Evolutionary conservation across 2,329 filamentous ascomycete genomes (phyloP).

Genomic region (Fusarium coffeatum): DNA sequence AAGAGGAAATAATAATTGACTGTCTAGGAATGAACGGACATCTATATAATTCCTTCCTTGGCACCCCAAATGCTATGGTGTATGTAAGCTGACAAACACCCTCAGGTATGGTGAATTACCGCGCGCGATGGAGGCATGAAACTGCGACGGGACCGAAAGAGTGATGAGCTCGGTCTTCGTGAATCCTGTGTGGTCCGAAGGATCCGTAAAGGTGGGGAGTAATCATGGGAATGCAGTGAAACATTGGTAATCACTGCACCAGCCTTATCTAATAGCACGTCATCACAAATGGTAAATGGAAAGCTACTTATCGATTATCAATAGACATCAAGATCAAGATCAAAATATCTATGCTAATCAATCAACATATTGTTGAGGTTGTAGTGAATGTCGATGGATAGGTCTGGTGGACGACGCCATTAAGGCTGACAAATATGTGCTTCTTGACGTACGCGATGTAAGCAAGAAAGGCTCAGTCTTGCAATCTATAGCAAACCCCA

Average conservation of each 20-base stretch:
- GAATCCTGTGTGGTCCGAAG: neutral
- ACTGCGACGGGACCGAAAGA: neutral
- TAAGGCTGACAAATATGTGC: neutral
- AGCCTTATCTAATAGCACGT: neutral
- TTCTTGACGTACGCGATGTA: neutral
- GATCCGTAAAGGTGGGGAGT: neutral
- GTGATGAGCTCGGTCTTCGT: neutral
- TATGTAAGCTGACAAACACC: neutral
- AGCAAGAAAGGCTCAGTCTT: neutral
- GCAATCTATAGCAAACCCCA: neutral
- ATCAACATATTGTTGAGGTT: too few relatives aligned
- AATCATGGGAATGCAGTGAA: too few relatives aligned
- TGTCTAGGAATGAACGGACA: accelerated
- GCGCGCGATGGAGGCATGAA: neutral
- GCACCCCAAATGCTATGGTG: neutral
- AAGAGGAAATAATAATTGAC: neutral
- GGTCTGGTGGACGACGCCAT: too few relatives aligned
- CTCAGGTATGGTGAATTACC: neutral
- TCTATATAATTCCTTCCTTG: neutral
- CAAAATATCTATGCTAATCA: too few relatives aligned
- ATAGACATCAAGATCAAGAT: neutral
- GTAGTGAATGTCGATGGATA: too few relatives aligned
- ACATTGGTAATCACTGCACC: neutral
- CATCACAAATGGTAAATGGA: neutral
- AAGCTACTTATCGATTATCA: neutral